Evolutionary conservation across 352 stramenopile species (phyloP).

Genomic region (Plasmopara muralis): DNA sequence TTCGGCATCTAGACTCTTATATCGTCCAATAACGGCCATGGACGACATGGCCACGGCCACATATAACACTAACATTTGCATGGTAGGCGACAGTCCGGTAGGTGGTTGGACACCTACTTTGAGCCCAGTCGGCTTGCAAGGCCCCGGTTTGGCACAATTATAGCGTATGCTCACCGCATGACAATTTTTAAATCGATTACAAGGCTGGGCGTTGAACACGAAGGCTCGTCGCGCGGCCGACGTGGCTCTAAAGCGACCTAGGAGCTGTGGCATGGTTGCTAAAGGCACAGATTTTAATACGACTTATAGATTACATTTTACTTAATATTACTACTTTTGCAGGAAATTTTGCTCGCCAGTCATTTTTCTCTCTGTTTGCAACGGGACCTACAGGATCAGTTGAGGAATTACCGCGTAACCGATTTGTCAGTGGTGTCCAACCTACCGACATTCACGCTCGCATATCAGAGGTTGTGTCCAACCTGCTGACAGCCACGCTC

Average conservation of each 20-base stretch:
- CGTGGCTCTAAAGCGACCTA: conserved; percentile 12
- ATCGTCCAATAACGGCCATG: conserved; percentile 52
- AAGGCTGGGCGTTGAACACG: background rate
- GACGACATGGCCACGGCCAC: conserved; percentile 42
- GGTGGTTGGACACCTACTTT: conserved; percentile 30
- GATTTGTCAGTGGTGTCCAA: background rate
- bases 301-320: conserved; percentile 2
- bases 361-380: conserved; percentile 9
- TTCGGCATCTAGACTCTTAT: conserved; percentile 44
- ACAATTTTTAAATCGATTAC: background rate
- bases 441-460: conserved; percentile 33
- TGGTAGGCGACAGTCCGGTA: conserved; percentile 36
- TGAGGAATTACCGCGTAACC: conserved; percentile 9
- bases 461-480: conserved; percentile 18
- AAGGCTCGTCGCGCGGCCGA: background rate
- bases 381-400: conserved; percentile 6
- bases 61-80: conserved; percentile 52
- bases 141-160: conserved; percentile 14
- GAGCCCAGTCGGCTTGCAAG: conserved; percentile 30
- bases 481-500: conserved; percentile 33
- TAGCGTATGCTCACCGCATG: background rate
- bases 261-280: conserved; percentile 11
- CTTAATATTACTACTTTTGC: conserved; percentile 12
- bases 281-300: background rate
- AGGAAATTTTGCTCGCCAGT: conserved; percentile 11